Percentiles rank a stretch among this genome's conserved stretches.
Conservation (phyloP, 116 monocot species). For the Trichopus zeylanicus region DNA sequence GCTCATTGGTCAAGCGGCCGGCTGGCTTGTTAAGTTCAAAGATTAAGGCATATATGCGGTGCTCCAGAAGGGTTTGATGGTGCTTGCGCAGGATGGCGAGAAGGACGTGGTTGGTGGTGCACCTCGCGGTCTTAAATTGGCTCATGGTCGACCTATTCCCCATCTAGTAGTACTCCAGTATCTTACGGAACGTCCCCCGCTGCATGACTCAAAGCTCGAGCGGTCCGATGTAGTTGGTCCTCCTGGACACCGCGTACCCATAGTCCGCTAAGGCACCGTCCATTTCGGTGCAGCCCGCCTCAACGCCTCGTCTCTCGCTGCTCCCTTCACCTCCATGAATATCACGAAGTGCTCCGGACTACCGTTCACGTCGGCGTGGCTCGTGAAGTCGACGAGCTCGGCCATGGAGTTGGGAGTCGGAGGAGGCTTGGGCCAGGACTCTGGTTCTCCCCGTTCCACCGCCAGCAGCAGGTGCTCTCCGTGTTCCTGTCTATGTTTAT, state of each 20-base stretch:
- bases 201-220: constrained; percentile 62
- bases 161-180: constrained; percentile 51
- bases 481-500: constrained; percentile 87
- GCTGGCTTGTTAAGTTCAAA: too few species aligned
- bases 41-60: too few species aligned
- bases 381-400: constrained; percentile 87
- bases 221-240: constrained; percentile 40
- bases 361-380: constrained; percentile 29
- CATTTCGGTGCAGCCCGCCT: constrained; percentile 45
- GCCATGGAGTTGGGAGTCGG: too few species aligned
- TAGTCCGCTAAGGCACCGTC: constrained; percentile 46
- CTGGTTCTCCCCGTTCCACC: constrained; percentile 40
- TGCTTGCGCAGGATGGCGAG: constrained; percentile 20
- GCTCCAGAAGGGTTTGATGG: constrained; percentile 25
- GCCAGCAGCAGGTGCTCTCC: constrained; percentile 72
- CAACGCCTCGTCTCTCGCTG: constrained; percentile 25
- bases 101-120: constrained; percentile 27
- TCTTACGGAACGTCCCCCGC: constrained; percentile 50
- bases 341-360: constrained; percentile 68
- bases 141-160: constrained; percentile 42
- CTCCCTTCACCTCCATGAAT: constrained; percentile 36
- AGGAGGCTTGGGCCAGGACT: constrained; percentile 21
- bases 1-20: too few species aligned
- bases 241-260: constrained; percentile 55
- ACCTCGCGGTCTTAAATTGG: constrained; percentile 82